These are phyloP conservation scores for Abortiporus biennis DNA, from an alignment of 1,284 basidiomycete species.

Conservation along the genomic window DNA sequence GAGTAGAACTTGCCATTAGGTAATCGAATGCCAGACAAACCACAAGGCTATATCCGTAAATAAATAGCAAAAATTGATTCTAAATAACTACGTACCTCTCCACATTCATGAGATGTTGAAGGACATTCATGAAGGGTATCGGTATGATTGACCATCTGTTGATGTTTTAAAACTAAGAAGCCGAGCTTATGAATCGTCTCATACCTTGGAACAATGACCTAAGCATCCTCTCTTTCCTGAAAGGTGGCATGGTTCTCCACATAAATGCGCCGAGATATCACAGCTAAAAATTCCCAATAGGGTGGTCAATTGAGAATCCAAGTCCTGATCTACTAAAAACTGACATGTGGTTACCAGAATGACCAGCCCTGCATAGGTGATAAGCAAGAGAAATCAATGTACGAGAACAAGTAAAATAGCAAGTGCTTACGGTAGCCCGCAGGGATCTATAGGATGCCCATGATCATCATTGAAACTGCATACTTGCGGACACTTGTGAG, in stretches of 20 bases:
- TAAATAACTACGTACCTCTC: conserved; percentile 31
- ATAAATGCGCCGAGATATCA: conserved; percentile 12
- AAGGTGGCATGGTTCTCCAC: conserved; percentile 11
- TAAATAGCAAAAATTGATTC: not conserved
- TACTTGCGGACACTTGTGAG: conserved; percentile 35
- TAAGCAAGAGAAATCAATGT: not conserved
- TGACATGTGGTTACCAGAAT: conserved; percentile 48
- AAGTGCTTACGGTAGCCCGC: conserved; percentile 39
- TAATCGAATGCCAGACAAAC: conserved; percentile 27
- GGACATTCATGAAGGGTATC: conserved; percentile 48
- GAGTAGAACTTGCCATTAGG: conserved; percentile 28
- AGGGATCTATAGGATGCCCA: conserved; percentile 22
- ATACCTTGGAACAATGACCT: conserved; percentile 42
- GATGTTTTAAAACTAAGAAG: not conserved
- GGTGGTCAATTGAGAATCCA: not conserved
- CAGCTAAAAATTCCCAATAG: conserved; percentile 9
- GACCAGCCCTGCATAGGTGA: conserved; percentile 41
- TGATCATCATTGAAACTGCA: conserved; percentile 40
- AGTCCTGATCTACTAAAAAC: conserved; percentile 8
- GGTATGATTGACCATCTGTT: conserved; percentile 34
- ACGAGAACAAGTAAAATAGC: not conserved
- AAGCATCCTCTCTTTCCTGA: conserved; percentile 10
- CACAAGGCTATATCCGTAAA: conserved; percentile 35
- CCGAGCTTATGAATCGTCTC: not conserved
- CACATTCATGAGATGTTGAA: conserved; percentile 48